Base-by-base conservation (phyloP, 2,329 filamentous ascomycete genomes). In the Fusarium solani-melongenae region DNA sequence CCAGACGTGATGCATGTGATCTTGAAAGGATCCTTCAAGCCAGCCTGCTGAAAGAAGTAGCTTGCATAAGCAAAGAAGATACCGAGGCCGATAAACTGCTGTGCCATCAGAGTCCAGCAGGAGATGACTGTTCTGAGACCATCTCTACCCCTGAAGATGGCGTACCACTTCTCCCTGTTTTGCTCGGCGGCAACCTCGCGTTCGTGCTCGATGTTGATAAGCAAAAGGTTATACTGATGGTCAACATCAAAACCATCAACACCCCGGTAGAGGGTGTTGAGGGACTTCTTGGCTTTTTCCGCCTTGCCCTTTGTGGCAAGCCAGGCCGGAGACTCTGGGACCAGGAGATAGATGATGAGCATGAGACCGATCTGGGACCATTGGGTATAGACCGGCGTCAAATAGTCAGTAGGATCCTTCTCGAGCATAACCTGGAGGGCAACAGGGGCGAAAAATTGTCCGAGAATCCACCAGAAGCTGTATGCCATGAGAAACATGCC, bases 1-100 rank as follows among this genome's bases (percentile, higher is more conserved):
- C 51, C 62, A 1, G 70, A 68, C 0, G 71, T 75, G 64, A 76
- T 75, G 17, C 56, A 69, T 8, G 67, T 76, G 51, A 76, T 70
- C 7, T 60, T 41, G 44, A 78, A 77, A 1, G 75, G 73, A 14
- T 76, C 71, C 14, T 60, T 34, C 1, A 78, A 39, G 10, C 80
- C 80, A 6, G 80, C 79, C 49, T 80, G 80, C 59, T 79, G 77
- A 29, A 82, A 82, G 62, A 82, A 82, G 68, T 80, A 82, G 51
- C 78, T 92, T 0, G 88, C 90, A 73, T 91, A 92, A 67, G 88
- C 62, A 9, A 57, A 64, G 53, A 70, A 70, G 27, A 70, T 51
- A 0, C 57, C 66, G 2, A 70, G 55, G 10, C 67, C 67, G 31
- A 70, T 59, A 20, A 71, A 71, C 29, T 68, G 65, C 51, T 77